Base-by-base conservation (phyloP, 306 rosid species). In the Ormosia semicastrata region DNA sequence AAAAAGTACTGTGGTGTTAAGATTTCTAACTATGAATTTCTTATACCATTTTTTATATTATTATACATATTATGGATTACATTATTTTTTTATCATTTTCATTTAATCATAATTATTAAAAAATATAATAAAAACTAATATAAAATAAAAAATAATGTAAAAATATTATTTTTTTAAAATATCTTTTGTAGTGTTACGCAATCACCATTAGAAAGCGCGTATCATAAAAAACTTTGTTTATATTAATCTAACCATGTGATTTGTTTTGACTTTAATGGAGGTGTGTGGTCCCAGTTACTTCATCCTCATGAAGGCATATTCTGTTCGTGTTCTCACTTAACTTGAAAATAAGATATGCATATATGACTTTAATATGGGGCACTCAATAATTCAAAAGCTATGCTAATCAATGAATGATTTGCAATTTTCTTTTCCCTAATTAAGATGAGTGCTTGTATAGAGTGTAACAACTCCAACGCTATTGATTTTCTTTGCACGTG, bases 241-340 rank as follows among this genome's bases (percentile, higher is more conserved):
- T 24, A 18, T 37, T 12, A 5, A 29, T 39, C 32, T 12, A 58
- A 58, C 47, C 24, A 33, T 15, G 6, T 30, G 58, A 30, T 49
- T 76, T 32, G 60, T 46, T 49, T 77, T 64, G 73, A 49, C 73
- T 64, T 77, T 18, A 15, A 33, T 32, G 47, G 62, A 47, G 8
- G 18, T 8, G 11, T 4, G 5, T 46, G 8, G 39, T n/a, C 68
- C 53, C 6, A 7, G 13, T 10, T 64, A 46, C 63, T 8, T 41
- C 24, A 24, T 24, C 2, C 12, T 62, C 72, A 62, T 49, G 7
- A 79, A 57, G 67, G 77, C 62, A 79, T 79, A 68, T 69, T 79
- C 59, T n/a, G 70, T 8, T 66, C 41, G 2, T 11, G 0, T 66
- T 77, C 75, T 37, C 40, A 11, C 65, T 71, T 50, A 0, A 11